Base-by-base conservation (phyloP, 768 basidiomycete species). In the Paxillus involutus region DNA sequence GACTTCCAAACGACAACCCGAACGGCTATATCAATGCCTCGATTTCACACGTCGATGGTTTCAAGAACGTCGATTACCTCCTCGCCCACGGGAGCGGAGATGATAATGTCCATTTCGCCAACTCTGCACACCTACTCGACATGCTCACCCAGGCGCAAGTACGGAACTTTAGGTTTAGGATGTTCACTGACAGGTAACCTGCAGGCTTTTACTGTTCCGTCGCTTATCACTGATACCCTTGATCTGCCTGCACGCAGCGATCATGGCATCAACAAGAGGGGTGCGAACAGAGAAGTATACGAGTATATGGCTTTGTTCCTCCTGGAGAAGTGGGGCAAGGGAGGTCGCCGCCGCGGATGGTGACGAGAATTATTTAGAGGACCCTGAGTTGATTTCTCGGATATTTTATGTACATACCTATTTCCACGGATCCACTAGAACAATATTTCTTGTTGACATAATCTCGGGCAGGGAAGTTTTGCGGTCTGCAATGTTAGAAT, bases 41-140 rank as follows among this genome's bases (percentile, higher is more conserved):
- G 0, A 88, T 99, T 51, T 85, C 88, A 52, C 86, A 91, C 65
- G 93, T 97, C 46, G 87, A 86, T 10, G 93, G 86, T 3, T 99
- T 98, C 78, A 73, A 81, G 58, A 76, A 89, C 53, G 79, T 87
- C 30, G 82, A 93, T 59, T 98, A 82, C 69, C 69, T 95, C 47
- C 82, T 98, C 49, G 91, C 89, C 10, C 95, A 98, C 63, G 97
- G 97, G 30, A 93, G 87, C 60, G 96, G 88, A 9, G 96, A 98
- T 67, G 96, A 98, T 68, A 98, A 98, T 64, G 94, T 99, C 43
- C 97, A 99, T 71, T 94, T 83, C 63, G 83, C 89, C 37, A 95
- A 99, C 73, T 85, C 89, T 50, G 94, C 94, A 12, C 90, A 90
- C 60, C 65, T 99, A 63, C 72, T 99, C 35, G 96, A 98, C 71